phyloP scores from a whole-genome alignment of 352 stramenopile species.

The Pythium dissotocum region DNA sequence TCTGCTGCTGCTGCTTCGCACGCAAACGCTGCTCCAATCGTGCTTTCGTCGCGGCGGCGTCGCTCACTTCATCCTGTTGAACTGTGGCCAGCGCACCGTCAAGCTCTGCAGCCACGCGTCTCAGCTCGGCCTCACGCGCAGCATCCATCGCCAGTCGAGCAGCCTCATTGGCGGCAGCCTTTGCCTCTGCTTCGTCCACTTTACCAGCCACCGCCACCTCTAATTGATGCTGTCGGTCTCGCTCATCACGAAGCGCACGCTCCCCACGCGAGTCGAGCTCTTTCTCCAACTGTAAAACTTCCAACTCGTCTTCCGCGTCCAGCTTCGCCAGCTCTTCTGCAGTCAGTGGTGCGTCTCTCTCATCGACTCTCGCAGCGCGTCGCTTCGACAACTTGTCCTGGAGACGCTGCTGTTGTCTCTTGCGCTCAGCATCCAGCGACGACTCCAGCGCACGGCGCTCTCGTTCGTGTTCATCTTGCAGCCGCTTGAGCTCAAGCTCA shows the following conservation, averaged over 20 bases:
- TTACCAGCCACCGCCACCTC: constrained; percentile 13
- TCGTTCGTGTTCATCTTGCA: constrained; percentile 50
- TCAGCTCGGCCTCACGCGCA: constrained; percentile 29
- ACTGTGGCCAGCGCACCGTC: constrained; percentile 1
- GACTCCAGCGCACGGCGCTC: constrained; percentile 36
- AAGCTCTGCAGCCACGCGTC: constrained; percentile 36
- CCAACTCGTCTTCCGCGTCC: constrained; percentile 22
- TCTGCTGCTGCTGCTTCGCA: constrained; percentile 16
- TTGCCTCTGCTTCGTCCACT: constrained; percentile 24
- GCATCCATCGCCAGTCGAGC: constrained; percentile 34
- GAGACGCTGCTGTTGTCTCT: constrained; percentile 43
- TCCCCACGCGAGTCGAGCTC: constrained; percentile 18
- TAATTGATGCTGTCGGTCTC: not conserved
- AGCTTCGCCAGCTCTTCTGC: not conserved
- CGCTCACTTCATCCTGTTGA: not conserved
- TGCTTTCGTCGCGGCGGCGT: not conserved
- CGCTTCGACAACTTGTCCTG: constrained; percentile 47
- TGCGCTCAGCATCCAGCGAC: constrained; percentile 33
- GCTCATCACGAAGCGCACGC: constrained; percentile 10
- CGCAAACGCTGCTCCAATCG: constrained; percentile 6
- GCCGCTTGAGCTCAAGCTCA: constrained; percentile 40
- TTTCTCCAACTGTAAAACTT: constrained; percentile 25
- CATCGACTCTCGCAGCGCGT: not conserved
- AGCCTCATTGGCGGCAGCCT: constrained; percentile 30
- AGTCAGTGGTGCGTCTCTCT: not conserved